Percentiles rank a stretch among this genome's conserved stretches.
Conservation (phyloP, 2,329 filamentous ascomycete species). For the Colletotrichum sp. region DNA sequence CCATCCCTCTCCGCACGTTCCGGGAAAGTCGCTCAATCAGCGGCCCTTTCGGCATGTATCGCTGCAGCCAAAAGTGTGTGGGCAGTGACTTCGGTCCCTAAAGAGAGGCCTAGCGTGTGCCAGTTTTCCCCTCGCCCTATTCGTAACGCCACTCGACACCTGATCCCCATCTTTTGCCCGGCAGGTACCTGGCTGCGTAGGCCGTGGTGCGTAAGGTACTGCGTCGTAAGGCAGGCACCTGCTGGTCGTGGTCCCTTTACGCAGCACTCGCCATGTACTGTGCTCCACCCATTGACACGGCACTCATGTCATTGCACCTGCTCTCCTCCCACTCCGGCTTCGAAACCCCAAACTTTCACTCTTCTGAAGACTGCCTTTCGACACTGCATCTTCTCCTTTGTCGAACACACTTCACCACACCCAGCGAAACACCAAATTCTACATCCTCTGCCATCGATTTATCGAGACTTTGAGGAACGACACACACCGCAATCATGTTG, state of each 20-base stretch:
- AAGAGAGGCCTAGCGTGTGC: not conserved
- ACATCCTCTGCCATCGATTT: not conserved
- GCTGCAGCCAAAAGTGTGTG: not conserved
- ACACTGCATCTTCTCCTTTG: not conserved
- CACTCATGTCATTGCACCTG: slow-evolving; percentile 10
- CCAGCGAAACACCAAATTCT: not conserved
- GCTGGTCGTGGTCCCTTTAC: slow-evolving; percentile 2
- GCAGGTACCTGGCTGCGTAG: not conserved
- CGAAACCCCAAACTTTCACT: not conserved
- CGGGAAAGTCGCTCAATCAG: not conserved
- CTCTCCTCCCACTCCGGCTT: slow-evolving; percentile 5
- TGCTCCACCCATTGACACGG: slow-evolving; percentile 9
- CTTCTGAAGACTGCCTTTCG: not conserved
- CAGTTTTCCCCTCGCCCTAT: not conserved
- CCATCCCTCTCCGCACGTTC: slow-evolving; percentile 11
- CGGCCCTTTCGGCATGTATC: not conserved
- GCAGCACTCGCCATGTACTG: not conserved
- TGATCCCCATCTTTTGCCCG: slow-evolving; percentile 1
- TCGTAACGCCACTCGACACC: slow-evolving; percentile 11
- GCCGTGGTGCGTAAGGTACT: not conserved
- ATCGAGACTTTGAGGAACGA: not conserved
- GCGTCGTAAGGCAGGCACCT: not conserved
- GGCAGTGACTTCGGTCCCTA: not conserved
- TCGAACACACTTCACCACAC: not conserved
- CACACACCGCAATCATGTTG: slow-evolving; percentile 31